Base-by-base conservation (phyloP, 495 filamentous ascomycete genomes). In the Podospora conica region DNA sequence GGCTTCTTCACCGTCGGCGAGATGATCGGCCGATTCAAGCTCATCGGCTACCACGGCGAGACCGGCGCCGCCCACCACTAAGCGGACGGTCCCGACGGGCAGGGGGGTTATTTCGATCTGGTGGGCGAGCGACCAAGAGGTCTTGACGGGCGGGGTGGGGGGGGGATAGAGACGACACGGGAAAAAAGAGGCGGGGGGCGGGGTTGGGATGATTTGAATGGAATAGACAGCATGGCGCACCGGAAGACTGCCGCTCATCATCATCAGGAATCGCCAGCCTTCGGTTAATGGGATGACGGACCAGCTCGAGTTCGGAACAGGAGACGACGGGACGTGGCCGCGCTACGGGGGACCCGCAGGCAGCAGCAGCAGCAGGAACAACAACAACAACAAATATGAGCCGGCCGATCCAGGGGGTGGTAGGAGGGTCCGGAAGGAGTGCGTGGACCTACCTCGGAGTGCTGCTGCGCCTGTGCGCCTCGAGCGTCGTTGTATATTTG, bases 1-100 rank as follows among this genome's bases (percentile, higher is more conserved):
- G 95, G 95, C 62, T 98, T 99, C 85, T 99, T 98, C 85, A 93
- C 92, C 20, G 86, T 99, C 23, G 95, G 95, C 65, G 92, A 97
- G 85, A 98, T 99, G 80, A 89, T 98, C 69, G 95, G 95, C 65
- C 84, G 93, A 65, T 83, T 92, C 79, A 97, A 98, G 88, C 75
- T 99, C 67, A 82, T 99, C 72, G 95, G 95, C 67, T 99, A 98
- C 83, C 83, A 86, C 76, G 91, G 91, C 71, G 85, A 90, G 61
- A 31, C 76, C 71, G 81, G 77, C 55, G 80, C 80, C 69, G 86
- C 87, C 71, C 88, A 91, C 81, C 89, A 89, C 75, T 83, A 76
- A 77, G 63, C 20, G 21, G n/a, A 25, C 65, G 53, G 12, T 53
- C 22, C 12, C 20, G 27, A 61, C 8, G 21, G 7, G 20, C 27